Percentiles rank a stretch among this genome's conserved stretches.
Conservation (phyloP, 345 rosid species). For the Laguncularia racemosa region DNA sequence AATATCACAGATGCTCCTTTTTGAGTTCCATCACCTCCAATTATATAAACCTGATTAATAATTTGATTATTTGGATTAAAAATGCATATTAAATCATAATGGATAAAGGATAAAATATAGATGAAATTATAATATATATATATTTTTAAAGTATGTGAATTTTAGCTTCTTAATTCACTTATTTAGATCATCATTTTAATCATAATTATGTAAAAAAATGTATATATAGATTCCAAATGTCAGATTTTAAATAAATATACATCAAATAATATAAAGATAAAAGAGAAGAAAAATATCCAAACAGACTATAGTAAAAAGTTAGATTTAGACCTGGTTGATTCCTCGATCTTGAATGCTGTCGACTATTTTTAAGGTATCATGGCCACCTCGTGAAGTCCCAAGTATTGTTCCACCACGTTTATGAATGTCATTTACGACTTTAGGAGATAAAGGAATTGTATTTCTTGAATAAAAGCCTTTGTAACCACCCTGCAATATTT, state of each 20-base stretch:
- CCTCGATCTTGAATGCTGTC: slow-evolving; percentile 87
- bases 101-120: too few species aligned
- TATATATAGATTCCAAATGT: too few species aligned
- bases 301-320: neutral
- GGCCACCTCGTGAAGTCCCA: slow-evolving; percentile 82
- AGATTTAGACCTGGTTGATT: slow-evolving; percentile 50
- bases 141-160: too few species aligned
- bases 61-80: too few species aligned
- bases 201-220: too few species aligned
- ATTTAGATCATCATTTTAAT: too few species aligned
- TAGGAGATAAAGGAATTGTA: slow-evolving; percentile 44
- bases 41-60: slow-evolving; percentile 54
- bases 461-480: slow-evolving; percentile 72
- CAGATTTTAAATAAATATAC: too few species aligned
- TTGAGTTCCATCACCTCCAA: slow-evolving; percentile 93
- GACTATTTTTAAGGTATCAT: slow-evolving; percentile 62
- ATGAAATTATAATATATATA: too few species aligned
- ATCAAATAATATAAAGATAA: neutral
- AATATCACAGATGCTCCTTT: slow-evolving; percentile 76
- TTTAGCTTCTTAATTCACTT: too few species aligned
- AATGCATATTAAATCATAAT: too few species aligned
- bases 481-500: slow-evolving; percentile 62
- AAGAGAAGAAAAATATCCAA: slow-evolving; percentile 1
- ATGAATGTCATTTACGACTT: slow-evolving; percentile 65
- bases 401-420: slow-evolving; percentile 78